Percentiles rank a stretch among this genome's conserved stretches.
Evolutionary conservation across 1,284 basidiomycete species (phyloP).

Genomic region (Trametes hirsuta): DNA sequence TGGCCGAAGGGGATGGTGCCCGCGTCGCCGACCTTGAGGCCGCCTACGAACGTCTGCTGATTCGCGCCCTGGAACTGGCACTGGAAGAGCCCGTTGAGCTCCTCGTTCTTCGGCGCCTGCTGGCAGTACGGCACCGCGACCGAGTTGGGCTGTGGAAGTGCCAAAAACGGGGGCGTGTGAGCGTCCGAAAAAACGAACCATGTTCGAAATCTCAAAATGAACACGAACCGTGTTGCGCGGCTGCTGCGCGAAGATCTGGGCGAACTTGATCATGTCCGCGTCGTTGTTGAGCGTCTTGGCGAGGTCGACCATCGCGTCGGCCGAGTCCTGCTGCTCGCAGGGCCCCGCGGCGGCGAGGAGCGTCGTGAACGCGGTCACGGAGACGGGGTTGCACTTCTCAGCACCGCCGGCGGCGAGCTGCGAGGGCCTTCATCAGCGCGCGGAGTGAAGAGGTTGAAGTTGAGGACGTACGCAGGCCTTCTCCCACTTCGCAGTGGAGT

Average conservation of each 20-base stretch:
- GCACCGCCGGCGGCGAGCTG: conserved; percentile 55
- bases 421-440: neutral
- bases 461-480: conserved; percentile 39
- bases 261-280: conserved; percentile 56
- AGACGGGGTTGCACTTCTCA: conserved; percentile 54
- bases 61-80: conserved; percentile 44
- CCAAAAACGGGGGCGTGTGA: neutral
- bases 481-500: conserved; percentile 45
- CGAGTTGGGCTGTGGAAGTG: conserved; percentile 37
- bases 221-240: conserved; percentile 49
- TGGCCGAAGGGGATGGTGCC: conserved; percentile 47
- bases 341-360: conserved; percentile 55
- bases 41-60: conserved; percentile 38
- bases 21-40: conserved; percentile 29
- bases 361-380: conserved; percentile 54
- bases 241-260: conserved; percentile 66
- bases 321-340: conserved; percentile 66
- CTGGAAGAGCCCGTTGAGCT: conserved; percentile 47
- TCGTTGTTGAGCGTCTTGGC: conserved; percentile 59
- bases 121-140: conserved; percentile 44
- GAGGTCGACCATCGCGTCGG: conserved; percentile 62
- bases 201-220: neutral
- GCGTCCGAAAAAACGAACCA: neutral
- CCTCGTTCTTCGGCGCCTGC: conserved; percentile 42
- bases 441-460: neutral